These are phyloP conservation scores for Glonium stellatum DNA, from an alignment of 495 filamentous ascomycete species.

Conservation along the genomic window DNA sequence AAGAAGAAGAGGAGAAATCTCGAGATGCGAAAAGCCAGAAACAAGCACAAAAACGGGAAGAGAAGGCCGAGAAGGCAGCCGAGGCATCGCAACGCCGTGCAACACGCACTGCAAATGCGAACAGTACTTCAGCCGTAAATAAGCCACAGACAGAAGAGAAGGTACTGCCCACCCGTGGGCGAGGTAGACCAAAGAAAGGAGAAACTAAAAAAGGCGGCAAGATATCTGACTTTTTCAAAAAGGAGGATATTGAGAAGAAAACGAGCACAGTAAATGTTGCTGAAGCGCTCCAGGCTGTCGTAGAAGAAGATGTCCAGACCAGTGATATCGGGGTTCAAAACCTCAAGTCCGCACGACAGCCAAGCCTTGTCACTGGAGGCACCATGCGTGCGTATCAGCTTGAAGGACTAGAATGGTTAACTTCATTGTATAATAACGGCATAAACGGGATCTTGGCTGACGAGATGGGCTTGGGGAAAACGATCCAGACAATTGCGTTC, in stretches of 20 bases:
- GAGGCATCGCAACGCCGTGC: conserved; percentile 32
- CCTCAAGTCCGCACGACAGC: conserved; percentile 74
- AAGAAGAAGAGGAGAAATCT: conserved; percentile 49
- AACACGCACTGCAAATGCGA: conserved; percentile 25
- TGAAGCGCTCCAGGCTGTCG: conserved; percentile 49
- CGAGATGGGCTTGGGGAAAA: conserved; percentile 97
- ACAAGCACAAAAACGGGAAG: conserved; percentile 36
- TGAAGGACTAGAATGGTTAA: conserved; percentile 89
- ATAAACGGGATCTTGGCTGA: conserved; percentile 93
- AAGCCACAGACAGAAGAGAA: conserved; percentile 18
- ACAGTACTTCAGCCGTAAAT: conserved; percentile 7
- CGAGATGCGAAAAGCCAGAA: conserved; percentile 43
- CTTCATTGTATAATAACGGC: conserved; percentile 80
- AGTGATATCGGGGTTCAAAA: conserved; percentile 67
- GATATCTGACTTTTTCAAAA: conserved; percentile 54
- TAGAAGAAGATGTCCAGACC: conserved; percentile 51
- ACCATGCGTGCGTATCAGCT: conserved; percentile 92
- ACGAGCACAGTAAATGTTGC: conserved; percentile 47
- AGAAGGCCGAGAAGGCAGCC: conserved; percentile 37
- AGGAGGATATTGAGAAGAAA: conserved; percentile 48
- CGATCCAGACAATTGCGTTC: conserved; percentile 86
- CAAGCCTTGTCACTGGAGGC: conserved; percentile 74
- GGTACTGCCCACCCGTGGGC: conserved; percentile 13
- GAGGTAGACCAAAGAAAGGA: conserved; percentile 26
- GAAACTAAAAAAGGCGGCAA: conserved; percentile 34